Evolutionary conservation across 495 filamentous ascomycete species (phyloP).

Genomic region (Aspergillus leporis): DNA sequence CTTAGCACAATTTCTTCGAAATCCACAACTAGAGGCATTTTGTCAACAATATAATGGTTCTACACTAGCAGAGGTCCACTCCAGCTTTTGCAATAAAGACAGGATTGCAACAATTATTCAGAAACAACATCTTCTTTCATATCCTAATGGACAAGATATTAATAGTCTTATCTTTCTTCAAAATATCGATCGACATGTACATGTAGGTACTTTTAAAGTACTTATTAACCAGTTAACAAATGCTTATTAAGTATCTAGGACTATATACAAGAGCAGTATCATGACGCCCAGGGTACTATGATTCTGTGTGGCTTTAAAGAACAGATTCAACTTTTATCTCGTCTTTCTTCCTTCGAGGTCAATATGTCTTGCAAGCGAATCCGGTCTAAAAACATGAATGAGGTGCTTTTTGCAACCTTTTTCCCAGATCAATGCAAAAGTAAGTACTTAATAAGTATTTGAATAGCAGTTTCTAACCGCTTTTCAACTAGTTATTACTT

Average conservation of each 20-base stretch:
- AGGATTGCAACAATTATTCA: slow-evolving; percentile 14
- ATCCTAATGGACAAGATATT: slow-evolving; percentile 13
- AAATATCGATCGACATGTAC: background rate
- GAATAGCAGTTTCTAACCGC: background rate
- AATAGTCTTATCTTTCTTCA: slow-evolving; percentile 10
- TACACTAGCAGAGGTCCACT: slow-evolving; percentile 13
- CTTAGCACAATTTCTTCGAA: slow-evolving; percentile 14
- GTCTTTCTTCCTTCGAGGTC: slow-evolving; percentile 10
- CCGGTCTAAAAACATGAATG: slow-evolving; percentile 11
- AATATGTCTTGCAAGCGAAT: slow-evolving; percentile 14
- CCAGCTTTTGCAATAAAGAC: slow-evolving; percentile 15
- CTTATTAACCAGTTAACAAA: slow-evolving; percentile 2
- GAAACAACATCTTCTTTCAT: slow-evolving; percentile 11
- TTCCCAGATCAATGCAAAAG: slow-evolving; percentile 7
- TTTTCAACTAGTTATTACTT: slow-evolving; percentile 3
- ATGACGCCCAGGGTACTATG: slow-evolving; percentile 11
- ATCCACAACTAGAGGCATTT: slow-evolving; percentile 9
- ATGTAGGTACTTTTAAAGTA: slow-evolving; percentile 4
- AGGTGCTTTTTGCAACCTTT: slow-evolving; percentile 14
- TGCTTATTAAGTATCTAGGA: slow-evolving; percentile 2
- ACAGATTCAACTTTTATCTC: slow-evolving; percentile 6
- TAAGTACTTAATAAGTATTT: slow-evolving; percentile 2
- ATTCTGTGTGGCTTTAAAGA: slow-evolving; percentile 14
- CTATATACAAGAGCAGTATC: slow-evolving; percentile 16
- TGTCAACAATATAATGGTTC: slow-evolving; percentile 10